These are phyloP conservation scores for Gloeophyllum trabeum DNA, from an alignment of 768 basidiomycete genomes.

Conservation along the genomic window DNA sequence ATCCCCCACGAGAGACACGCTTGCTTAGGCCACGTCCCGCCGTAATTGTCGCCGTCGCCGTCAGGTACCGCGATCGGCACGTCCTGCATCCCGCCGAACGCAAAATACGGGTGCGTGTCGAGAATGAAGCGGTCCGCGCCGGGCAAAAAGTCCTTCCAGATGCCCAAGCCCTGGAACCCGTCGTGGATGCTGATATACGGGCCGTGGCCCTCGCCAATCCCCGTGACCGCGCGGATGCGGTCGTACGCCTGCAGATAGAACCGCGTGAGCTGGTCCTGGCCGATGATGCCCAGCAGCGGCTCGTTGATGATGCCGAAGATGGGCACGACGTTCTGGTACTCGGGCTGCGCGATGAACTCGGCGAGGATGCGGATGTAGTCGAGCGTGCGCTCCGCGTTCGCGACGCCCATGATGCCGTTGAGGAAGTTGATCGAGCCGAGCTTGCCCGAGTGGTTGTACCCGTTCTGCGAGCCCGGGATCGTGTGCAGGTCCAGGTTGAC, in stretches of 20 bases:
- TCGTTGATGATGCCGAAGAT: constrained; percentile 61
- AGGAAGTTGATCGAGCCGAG: constrained; percentile 51
- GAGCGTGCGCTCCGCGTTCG: constrained; percentile 73
- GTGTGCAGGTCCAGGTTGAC: constrained; percentile 75
- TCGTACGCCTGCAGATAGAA: constrained; percentile 53
- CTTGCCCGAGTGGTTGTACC: constrained; percentile 52
- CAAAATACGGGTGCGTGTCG: constrained; percentile 42
- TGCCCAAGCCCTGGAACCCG: constrained; percentile 36
- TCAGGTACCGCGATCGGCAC: constrained; percentile 28
- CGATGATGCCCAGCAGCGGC: constrained; percentile 39
- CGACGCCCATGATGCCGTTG: constrained; percentile 70
- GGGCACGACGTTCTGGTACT: constrained; percentile 52
- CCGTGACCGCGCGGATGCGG: constrained; percentile 64
- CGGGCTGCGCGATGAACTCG: constrained; percentile 74
- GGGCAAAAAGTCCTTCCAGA: constrained; percentile 26
- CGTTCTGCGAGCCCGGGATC: constrained; percentile 73
- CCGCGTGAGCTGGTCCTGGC: constrained; percentile 35
- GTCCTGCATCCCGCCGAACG: constrained; percentile 20
- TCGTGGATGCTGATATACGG: constrained; percentile 43
- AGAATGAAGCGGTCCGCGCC: constrained; percentile 30
- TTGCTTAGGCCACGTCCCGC: constrained; percentile 19
- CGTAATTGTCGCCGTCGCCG: constrained; percentile 23
- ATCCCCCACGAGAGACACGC: constrained; percentile 36
- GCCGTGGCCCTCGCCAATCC: constrained; percentile 54
- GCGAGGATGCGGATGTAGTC: constrained; percentile 65